phyloP scores from a whole-genome alignment of 2,329 filamentous ascomycete species.

The Trichoderma lentiforme region DNA sequence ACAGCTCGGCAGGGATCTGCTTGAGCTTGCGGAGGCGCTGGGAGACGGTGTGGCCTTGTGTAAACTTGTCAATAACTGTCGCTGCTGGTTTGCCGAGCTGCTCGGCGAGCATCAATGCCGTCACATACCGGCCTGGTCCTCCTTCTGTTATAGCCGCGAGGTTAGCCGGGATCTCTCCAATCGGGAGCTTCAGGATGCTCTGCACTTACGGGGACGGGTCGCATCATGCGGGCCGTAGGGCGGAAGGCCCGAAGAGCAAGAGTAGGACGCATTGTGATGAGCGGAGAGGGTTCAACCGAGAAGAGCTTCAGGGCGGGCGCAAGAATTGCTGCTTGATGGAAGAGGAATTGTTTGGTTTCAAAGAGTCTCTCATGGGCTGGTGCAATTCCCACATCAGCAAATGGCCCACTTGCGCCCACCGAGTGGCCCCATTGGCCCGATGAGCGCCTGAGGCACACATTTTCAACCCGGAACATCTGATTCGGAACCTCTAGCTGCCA shows the following conservation, averaged over 20 bases:
- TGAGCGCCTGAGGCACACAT: conserved; percentile 40
- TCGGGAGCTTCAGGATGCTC: conserved; percentile 8
- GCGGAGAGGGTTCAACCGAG: conserved; percentile 33
- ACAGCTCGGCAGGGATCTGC: conserved; percentile 88
- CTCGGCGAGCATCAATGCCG: conserved; percentile 18
- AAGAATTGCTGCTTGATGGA: conserved; percentile 23
- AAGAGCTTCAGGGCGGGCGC: neutral
- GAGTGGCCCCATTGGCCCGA: conserved; percentile 35
- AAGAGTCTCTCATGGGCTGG: conserved; percentile 26
- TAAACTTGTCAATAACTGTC: conserved; percentile 24
- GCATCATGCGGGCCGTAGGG: conserved; percentile 64
- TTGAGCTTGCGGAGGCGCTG: conserved; percentile 88
- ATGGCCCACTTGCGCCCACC: conserved; percentile 24
- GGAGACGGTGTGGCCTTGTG: conserved; percentile 86
- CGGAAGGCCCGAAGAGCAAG: conserved; percentile 64
- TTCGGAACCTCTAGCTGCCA: conserved; percentile 32
- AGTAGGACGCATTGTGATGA: conserved; percentile 61
- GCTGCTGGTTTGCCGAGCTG: neutral
- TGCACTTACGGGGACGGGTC: conserved; percentile 65
- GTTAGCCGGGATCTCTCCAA: conserved; percentile 25
- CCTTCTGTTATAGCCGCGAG: conserved; percentile 47
- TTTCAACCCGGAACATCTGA: conserved; percentile 40
- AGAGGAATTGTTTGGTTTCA: conserved; percentile 29
- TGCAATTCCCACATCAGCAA: conserved; percentile 29
- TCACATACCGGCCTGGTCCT: conserved; percentile 65